A percentile compares a stretch with the other conserved stretches of the same genome.
phyloP scores from a whole-genome alignment of 345 rosid genomes.

The Aquilaria malaccensis region DNA sequence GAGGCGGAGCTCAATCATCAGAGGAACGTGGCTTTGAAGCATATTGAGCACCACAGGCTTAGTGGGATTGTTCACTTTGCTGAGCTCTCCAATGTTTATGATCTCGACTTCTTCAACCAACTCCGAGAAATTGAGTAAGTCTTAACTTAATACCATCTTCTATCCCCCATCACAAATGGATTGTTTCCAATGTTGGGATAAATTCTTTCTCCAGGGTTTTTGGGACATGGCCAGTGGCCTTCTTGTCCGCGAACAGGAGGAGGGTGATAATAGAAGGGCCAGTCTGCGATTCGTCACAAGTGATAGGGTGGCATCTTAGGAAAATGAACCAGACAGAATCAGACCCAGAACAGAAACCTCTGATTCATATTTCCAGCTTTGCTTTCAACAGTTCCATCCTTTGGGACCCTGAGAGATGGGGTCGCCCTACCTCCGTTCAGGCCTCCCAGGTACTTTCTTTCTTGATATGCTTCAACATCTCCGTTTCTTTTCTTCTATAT shows the following conservation, averaged over 20 bases:
- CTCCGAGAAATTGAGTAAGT: constrained; percentile 79
- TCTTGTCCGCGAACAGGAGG: constrained; percentile 50
- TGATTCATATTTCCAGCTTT: constrained; percentile 53
- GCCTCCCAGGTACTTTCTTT: constrained; percentile 43
- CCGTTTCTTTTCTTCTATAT: too few species aligned
- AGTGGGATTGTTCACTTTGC: constrained; percentile 88
- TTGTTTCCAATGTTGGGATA: neutral
- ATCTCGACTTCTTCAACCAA: constrained; percentile 72
- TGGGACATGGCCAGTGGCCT: constrained; percentile 90
- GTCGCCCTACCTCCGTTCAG: constrained; percentile 65
- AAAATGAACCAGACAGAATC: constrained; percentile 39
- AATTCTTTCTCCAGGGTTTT: constrained; percentile 41
- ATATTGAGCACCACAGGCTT: constrained; percentile 67
- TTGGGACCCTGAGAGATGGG: constrained; percentile 94
- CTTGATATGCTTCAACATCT: too few species aligned
- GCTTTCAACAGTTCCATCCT: constrained; percentile 77
- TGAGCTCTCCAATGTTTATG: constrained; percentile 61
- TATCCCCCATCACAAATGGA: neutral
- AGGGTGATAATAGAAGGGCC: constrained; percentile 77
- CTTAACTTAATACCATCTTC: neutral
- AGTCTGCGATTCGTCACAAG: constrained; percentile 70
- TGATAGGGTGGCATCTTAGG: constrained; percentile 80
- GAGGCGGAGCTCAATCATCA: constrained; percentile 66
- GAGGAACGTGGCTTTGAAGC: constrained; percentile 70
- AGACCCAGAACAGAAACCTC: constrained; percentile 15